Conservation (phyloP, 176 grass and related monocot species). For the Juncus effusus region DNA sequence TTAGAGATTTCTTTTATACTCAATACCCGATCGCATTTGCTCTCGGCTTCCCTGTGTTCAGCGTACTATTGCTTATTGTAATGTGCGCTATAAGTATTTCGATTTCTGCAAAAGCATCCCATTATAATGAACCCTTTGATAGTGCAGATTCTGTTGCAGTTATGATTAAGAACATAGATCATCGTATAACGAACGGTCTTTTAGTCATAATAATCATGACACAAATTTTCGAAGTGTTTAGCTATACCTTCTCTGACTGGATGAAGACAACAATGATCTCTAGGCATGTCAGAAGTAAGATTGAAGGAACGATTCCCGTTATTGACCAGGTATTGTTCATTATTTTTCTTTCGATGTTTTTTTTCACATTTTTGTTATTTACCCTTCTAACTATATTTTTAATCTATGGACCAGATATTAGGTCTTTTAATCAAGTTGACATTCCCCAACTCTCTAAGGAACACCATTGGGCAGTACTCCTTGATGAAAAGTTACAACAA, state of each 20-base stretch:
- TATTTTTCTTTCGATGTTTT: neutral
- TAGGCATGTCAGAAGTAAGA: neutral
- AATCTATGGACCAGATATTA: neutral
- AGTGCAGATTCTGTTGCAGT: neutral
- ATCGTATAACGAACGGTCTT: constrained; percentile 28
- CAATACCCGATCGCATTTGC: constrained; percentile 43
- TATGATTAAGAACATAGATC: constrained; percentile 34
- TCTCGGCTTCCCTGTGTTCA: constrained; percentile 31
- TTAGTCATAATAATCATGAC: constrained; percentile 20
- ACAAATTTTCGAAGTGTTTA: constrained; percentile 34
- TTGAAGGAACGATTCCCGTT: neutral
- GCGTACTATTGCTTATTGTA: constrained; percentile 1
- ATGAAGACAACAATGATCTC: constrained; percentile 18
- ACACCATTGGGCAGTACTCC: constrained; percentile 9
- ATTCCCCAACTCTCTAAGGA: neutral
- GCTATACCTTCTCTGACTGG: constrained; percentile 37
- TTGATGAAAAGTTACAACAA: constrained; percentile 5
- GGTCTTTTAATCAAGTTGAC: neutral
- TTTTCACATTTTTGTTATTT: neutral
- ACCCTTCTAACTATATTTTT: neutral
- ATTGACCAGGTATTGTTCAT: neutral
- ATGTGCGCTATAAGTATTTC: constrained; percentile 26
- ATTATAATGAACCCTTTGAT: neutral
- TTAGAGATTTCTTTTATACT: constrained; percentile 35
- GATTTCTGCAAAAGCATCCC: constrained; percentile 19